Percentiles rank a stretch among this genome's conserved stretches.
These are phyloP conservation scores for Wickerhamomyces subpelliculosus DNA, from an alignment of 805 yeast species.

Conservation along the genomic window DNA sequence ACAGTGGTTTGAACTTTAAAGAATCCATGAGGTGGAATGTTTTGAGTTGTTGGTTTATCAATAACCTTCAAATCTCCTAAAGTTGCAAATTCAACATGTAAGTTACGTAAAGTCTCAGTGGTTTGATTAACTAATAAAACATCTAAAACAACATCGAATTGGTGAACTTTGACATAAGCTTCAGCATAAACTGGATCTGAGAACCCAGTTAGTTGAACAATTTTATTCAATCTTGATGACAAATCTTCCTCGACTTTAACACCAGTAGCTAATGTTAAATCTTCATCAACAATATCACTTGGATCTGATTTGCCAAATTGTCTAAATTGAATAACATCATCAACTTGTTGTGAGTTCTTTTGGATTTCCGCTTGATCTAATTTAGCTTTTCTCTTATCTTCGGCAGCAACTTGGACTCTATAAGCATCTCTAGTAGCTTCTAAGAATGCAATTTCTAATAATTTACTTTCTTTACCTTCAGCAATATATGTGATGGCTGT, in stretches of 20 bases:
- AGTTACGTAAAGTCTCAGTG: slow-evolving; percentile 77
- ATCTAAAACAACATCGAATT: slow-evolving; percentile 91
- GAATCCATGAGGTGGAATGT: slow-evolving; percentile 97
- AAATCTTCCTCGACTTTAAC: slow-evolving; percentile 48
- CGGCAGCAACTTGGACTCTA: slow-evolving; percentile 56
- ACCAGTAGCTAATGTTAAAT: slow-evolving; percentile 49
- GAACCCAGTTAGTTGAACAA: slow-evolving; percentile 94
- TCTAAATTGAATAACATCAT: slow-evolving; percentile 72
- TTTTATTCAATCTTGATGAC: slow-evolving; percentile 77
- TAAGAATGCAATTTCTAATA: slow-evolving; percentile 63
- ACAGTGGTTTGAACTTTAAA: slow-evolving; percentile 82
- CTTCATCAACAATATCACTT: slow-evolving; percentile 48
- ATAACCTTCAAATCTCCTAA: slow-evolving; percentile 93
- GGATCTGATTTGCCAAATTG: slow-evolving; percentile 52
- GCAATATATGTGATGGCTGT: slow-evolving; percentile 78
- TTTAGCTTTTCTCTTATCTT: slow-evolving; percentile 51
- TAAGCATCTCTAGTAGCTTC: slow-evolving; percentile 86
- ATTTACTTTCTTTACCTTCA: slow-evolving; percentile 47
- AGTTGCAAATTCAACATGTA: slow-evolving; percentile 92
- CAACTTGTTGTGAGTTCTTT: slow-evolving; percentile 67
- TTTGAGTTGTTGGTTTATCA: slow-evolving; percentile 83
- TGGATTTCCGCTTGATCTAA: slow-evolving; percentile 50
- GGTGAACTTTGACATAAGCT: slow-evolving; percentile 93
- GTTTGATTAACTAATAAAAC: slow-evolving; percentile 95
- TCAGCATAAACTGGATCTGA: slow-evolving; percentile 98